Percentiles rank a stretch among this genome's conserved stretches.
phyloP scores from a whole-genome alignment of 257 asterid genomes.

The Fraxinus anomala region DNA sequence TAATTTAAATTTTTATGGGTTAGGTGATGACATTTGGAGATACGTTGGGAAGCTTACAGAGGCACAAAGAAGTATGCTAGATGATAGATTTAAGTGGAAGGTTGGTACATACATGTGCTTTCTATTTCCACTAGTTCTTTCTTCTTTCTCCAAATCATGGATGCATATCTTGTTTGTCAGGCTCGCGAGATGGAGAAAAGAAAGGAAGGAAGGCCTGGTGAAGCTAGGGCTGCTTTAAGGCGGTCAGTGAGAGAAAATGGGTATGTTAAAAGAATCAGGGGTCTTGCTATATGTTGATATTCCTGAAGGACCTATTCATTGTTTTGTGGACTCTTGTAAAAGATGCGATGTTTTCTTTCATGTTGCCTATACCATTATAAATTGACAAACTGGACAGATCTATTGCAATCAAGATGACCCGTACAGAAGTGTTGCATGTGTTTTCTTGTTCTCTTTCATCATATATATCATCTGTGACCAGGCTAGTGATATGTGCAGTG shows the following conservation, averaged over 20 bases:
- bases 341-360: background rate
- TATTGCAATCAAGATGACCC: background rate
- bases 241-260: slow-evolving; percentile 97
- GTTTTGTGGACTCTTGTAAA: background rate
- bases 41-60: slow-evolving; percentile 93
- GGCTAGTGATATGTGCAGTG: background rate
- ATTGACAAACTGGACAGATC: background rate
- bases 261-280: slow-evolving; percentile 38
- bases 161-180: slow-evolving; percentile 40
- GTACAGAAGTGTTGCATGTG: background rate
- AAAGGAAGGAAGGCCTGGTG: slow-evolving; percentile 96
- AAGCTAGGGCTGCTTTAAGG: slow-evolving; percentile 87
- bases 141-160: slow-evolving; percentile 10
- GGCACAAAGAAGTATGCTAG: slow-evolving; percentile 98
- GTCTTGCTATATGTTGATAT: background rate
- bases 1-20: background rate
- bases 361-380: background rate
- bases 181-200: slow-evolving; percentile 98
- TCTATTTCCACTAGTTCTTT: background rate
- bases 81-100: slow-evolving; percentile 99
- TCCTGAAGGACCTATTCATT: background rate
- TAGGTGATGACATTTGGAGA: slow-evolving; percentile 99
- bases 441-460: background rate
- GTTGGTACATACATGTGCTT: slow-evolving; percentile 37
- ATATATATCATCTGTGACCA: background rate